Evolutionary conservation across 2,329 filamentous ascomycete species (phyloP).

Genomic region (Penicillium olsonii): DNA sequence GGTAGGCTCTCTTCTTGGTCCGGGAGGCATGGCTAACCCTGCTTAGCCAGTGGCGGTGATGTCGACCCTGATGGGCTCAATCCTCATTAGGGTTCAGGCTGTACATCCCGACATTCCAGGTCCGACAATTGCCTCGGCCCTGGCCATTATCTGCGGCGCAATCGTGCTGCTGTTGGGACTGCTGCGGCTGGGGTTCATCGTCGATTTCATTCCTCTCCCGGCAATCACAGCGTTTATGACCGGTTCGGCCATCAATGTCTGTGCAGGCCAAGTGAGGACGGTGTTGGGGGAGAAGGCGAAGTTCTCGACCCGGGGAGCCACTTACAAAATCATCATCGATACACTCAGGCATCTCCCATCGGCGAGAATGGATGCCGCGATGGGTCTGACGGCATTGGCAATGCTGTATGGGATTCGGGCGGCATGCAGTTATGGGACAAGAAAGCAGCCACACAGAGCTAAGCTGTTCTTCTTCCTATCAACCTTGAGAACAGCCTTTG

Average conservation of each 20-base stretch:
- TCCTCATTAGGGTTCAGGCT: constrained; percentile 64
- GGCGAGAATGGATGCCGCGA: constrained; percentile 71
- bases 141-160: constrained; percentile 74
- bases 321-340: constrained; percentile 80
- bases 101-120: constrained; percentile 55
- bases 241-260: constrained; percentile 11
- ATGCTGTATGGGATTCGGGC: constrained; percentile 73
- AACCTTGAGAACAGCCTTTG: constrained; percentile 82
- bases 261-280: constrained; percentile 6
- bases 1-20: constrained; percentile 49
- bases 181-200: constrained; percentile 63
- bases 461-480: constrained; percentile 84
- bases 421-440: constrained; percentile 63
- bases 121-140: constrained; percentile 71
- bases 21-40: constrained; percentile 1
- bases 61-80: constrained; percentile 80
- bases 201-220: constrained; percentile 10
- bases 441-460: constrained; percentile 65
- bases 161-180: constrained; percentile 77
- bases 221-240: constrained; percentile 12
- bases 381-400: constrained; percentile 75
- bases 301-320: constrained; percentile 71
- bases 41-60: constrained; percentile 82
- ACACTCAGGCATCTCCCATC: constrained; percentile 68
- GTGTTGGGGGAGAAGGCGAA: constrained; percentile 54